Base-by-base conservation (phyloP, 2,329 filamentous ascomycete genomes). In the Penicillium aurantiogriseum region DNA sequence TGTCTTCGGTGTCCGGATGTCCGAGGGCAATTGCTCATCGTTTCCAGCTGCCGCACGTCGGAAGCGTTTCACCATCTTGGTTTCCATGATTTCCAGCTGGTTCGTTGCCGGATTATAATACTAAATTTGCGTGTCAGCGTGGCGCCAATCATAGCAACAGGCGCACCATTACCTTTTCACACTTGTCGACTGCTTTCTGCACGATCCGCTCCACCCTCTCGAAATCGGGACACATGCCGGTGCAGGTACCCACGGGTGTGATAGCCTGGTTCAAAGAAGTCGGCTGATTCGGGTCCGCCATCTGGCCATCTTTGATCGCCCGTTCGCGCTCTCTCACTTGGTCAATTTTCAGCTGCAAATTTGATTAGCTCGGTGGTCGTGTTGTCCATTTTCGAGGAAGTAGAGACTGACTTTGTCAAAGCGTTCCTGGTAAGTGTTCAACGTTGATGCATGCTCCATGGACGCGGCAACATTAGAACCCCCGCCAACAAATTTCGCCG, bases 161-260 rank as follows among this genome's bases (percentile, higher is more conserved):
- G 21, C n/a, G 17, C 7, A 25, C 17, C 23, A 53, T 46, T 72
- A 85, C 83, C 75, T 80, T 83, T 78, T 88, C 85, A 59, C 81
- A 80, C 54, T 77, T 77, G 72, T 84, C 84, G 27, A 86, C 81
- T 72, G 86, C 85, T 50, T 84, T 83, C 67, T 86, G 82, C 44
- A 83, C 79, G 48, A 86, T 84, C 39, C 85, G 79, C 63, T 86
- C 81, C 43, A 86, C 80, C 43, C 85, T 74, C 73, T 88, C 85
- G 57, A 79, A 86, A 61, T 87, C 83, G 2, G 85, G 82, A 67
- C 85, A 88, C 84, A 88, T 87, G 62, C 83, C 81, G 39, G 79
- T 80, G 70, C 85, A 88, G 50, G 81, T 84, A 50, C 85, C 85
- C 5, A 85, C 80, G 0, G 83, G 80, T 21, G 83, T 86, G 65